Conservation (phyloP, 345 rosid species). For the Rubroshorea leprosula region DNA sequence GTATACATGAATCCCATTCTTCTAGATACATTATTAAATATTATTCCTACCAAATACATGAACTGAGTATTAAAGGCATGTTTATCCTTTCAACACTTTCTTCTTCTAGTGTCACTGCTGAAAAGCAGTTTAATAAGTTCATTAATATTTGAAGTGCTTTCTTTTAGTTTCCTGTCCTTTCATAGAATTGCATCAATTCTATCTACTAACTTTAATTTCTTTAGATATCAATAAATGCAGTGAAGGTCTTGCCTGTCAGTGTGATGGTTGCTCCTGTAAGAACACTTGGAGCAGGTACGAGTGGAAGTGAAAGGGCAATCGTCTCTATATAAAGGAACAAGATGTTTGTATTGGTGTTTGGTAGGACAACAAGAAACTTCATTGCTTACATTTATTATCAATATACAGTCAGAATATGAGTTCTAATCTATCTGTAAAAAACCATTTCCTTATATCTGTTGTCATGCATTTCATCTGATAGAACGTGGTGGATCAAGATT, state of each 20-base stretch:
- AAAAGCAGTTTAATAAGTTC: background rate
- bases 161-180: no score
- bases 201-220: background rate
- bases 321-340: slow-evolving; percentile 68
- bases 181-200: background rate
- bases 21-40: no score
- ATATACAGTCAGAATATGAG: no score
- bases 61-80: no score
- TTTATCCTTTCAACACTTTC: no score
- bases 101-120: background rate
- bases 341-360: slow-evolving; percentile 91
- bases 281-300: slow-evolving; percentile 80
- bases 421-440: background rate
- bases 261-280: slow-evolving; percentile 86
- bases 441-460: background rate
- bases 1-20: no score
- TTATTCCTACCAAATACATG: no score
- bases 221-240: background rate
- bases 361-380: no score
- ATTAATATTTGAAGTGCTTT: no score
- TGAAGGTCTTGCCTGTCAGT: slow-evolving; percentile 61
- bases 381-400: no score
- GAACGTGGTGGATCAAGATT: slow-evolving; percentile 70
- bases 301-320: slow-evolving; percentile 79
- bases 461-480: slow-evolving; percentile 29